Evolutionary conservation across 2,329 filamentous ascomycete species (phyloP).

Genomic region (Pleurostoma richardsiae): DNA sequence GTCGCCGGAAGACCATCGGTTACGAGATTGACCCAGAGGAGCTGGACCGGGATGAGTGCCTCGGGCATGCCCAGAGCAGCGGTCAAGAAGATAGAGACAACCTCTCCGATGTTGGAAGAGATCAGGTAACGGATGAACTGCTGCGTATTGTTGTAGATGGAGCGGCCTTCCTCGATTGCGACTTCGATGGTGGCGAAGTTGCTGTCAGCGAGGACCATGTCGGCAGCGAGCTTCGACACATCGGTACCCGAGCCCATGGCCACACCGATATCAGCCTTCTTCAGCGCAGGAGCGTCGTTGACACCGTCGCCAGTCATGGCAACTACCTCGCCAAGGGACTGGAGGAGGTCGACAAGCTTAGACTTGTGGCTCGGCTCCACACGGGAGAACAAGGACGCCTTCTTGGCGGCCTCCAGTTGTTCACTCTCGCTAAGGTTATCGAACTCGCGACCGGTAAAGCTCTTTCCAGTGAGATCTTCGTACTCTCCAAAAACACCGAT

Average conservation of each 20-base stretch:
- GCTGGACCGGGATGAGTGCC: slow-evolving; percentile 91
- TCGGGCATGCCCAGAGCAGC: slow-evolving; percentile 96
- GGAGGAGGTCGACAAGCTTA: slow-evolving; percentile 93
- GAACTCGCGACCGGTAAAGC: slow-evolving; percentile 92
- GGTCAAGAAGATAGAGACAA: slow-evolving; percentile 97
- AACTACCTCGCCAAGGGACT: slow-evolving; percentile 88
- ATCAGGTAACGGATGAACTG: slow-evolving; percentile 99
- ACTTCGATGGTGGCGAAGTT: slow-evolving; percentile 98
- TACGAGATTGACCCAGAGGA: slow-evolving; percentile 98
- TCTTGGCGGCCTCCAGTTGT: slow-evolving; percentile 78
- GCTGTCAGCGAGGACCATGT: slow-evolving; percentile 98
- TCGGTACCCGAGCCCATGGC: slow-evolving; percentile 98
- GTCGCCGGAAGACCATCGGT: slow-evolving; percentile 96
- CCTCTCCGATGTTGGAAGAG: slow-evolving; percentile 98
- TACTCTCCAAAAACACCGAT: slow-evolving; percentile 85
- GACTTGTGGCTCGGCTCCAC: slow-evolving; percentile 96
- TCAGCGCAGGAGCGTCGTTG: slow-evolving; percentile 94
- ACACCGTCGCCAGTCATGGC: slow-evolving; percentile 99
- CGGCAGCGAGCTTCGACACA: slow-evolving; percentile 90
- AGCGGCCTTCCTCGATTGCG: slow-evolving; percentile 93
- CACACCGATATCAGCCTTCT: slow-evolving; percentile 98
- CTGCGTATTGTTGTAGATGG: slow-evolving; percentile 99
- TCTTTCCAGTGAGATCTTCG: slow-evolving; percentile 86
- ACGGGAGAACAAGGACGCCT: slow-evolving; percentile 87
- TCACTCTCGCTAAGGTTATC: slow-evolving; percentile 75